A percentile compares a stretch with the other conserved stretches of the same genome.
Conservation (phyloP, 495 filamentous ascomycete genomes). For the Penicillium crystallinum region DNA sequence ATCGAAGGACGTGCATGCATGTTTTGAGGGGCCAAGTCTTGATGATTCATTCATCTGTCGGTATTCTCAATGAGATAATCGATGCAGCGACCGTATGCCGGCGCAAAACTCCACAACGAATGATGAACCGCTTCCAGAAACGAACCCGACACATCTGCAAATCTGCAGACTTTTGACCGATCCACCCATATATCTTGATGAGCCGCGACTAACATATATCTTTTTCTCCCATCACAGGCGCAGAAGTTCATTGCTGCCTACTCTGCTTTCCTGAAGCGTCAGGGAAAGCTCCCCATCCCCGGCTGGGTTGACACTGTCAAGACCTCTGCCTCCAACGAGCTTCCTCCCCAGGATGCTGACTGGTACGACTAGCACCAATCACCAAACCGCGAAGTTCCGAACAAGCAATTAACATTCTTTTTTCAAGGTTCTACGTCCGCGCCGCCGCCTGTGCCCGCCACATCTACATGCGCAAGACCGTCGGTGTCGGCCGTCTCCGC, state of each 20-base stretch:
- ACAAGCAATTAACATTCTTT: constrained; percentile 12
- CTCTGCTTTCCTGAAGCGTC: constrained; percentile 95
- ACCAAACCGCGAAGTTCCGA: background rate
- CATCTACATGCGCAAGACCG: constrained; percentile 98
- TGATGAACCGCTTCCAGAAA: constrained; percentile 15
- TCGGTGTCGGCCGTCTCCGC: constrained; percentile 88
- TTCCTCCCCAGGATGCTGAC: constrained; percentile 93
- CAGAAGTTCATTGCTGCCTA: constrained; percentile 95
- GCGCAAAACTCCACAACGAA: background rate
- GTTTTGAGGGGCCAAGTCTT: constrained; percentile 5
- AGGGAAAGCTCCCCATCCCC: constrained; percentile 96
- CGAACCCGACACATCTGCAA: constrained; percentile 20
- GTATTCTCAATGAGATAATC: background rate
- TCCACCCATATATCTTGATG: constrained; percentile 1
- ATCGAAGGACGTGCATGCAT: constrained; percentile 4
- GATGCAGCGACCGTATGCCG: background rate
- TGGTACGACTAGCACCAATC: constrained; percentile 50
- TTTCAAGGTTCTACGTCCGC: constrained; percentile 84
- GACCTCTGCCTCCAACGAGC: constrained; percentile 91
- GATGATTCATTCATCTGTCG: background rate
- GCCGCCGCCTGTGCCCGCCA: constrained; percentile 94
- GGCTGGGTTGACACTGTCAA: constrained; percentile 99
- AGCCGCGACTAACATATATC: constrained; percentile 23
- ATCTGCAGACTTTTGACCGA: constrained; percentile 9
- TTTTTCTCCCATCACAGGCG: constrained; percentile 48